A percentile compares a stretch with the other conserved stretches of the same genome.
Conservation (phyloP, 2,329 filamentous ascomycete genomes). For the Xylaria sp. region DNA sequence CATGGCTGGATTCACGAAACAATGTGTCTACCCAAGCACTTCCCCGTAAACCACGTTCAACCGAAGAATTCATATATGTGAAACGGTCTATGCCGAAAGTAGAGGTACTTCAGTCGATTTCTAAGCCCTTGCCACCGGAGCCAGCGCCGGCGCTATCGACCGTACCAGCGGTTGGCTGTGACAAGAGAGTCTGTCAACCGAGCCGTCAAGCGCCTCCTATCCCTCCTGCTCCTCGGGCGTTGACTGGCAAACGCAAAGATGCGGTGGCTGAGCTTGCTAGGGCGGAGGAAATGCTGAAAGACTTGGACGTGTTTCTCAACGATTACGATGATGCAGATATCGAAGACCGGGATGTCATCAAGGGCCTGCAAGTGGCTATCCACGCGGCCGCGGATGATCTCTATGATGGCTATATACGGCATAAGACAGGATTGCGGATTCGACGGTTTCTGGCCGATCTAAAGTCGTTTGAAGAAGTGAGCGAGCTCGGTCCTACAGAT, state of each 20-base stretch:
- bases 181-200: conserved; percentile 17
- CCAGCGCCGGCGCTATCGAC: conserved; percentile 14
- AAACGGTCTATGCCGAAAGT: conserved; percentile 30
- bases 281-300: conserved; percentile 32
- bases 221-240: neutral
- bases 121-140: conserved; percentile 31
- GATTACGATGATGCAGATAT: conserved; percentile 49
- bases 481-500: conserved; percentile 36
- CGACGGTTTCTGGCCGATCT: conserved; percentile 61
- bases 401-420: conserved; percentile 57
- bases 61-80: conserved; percentile 28
- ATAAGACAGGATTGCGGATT: conserved; percentile 58
- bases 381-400: conserved; percentile 61
- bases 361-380: conserved; percentile 60
- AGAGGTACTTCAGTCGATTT: conserved; percentile 11
- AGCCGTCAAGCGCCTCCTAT: conserved; percentile 10
- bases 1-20: conserved; percentile 6
- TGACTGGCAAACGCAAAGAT: conserved; percentile 22
- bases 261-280: conserved; percentile 32
- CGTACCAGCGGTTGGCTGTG: conserved; percentile 8
- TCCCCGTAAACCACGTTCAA: conserved; percentile 17
- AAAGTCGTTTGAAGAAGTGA: conserved; percentile 55
- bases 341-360: conserved; percentile 57
- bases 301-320: conserved; percentile 38
- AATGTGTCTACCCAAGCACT: conserved; percentile 1